Percentiles rank a stretch among this genome's conserved stretches.
phyloP scores from a whole-genome alignment of 2,329 filamentous ascomycete genomes.

The Arthroderma sp. region DNA sequence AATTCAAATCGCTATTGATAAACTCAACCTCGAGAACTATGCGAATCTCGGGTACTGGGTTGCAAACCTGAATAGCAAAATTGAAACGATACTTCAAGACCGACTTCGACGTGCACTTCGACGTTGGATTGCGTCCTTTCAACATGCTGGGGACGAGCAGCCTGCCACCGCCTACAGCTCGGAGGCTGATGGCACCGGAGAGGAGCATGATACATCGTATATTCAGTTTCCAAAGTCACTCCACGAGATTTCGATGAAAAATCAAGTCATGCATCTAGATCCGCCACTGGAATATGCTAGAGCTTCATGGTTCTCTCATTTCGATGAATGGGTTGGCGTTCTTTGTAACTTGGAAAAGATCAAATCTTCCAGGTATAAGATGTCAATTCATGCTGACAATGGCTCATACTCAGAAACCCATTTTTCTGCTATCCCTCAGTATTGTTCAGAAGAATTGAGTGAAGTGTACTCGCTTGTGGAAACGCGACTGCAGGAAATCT shows the following conservation, averaged over 20 bases:
- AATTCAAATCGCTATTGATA: slow-evolving; percentile 87
- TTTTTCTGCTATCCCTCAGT: slow-evolving; percentile 73
- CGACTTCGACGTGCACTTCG: slow-evolving; percentile 75
- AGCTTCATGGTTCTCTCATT: slow-evolving; percentile 82
- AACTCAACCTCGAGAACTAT: slow-evolving; percentile 91
- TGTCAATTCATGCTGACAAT: slow-evolving; percentile 50
- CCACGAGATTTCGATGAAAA: slow-evolving; percentile 93
- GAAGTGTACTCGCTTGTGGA: slow-evolving; percentile 76
- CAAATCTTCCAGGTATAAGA: slow-evolving; percentile 89
- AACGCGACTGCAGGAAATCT: slow-evolving; percentile 65
- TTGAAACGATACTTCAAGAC: slow-evolving; percentile 66
- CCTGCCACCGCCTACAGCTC: slow-evolving; percentile 16
- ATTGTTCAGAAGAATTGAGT: slow-evolving; percentile 67
- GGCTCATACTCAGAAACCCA: slow-evolving; percentile 37
- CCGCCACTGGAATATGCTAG: slow-evolving; percentile 84
- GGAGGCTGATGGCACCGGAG: slow-evolving; percentile 15
- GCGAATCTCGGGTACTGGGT: slow-evolving; percentile 91
- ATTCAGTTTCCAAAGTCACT: slow-evolving; percentile 46
- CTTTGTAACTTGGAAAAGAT: slow-evolving; percentile 89
- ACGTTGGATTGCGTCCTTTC: slow-evolving; percentile 78
- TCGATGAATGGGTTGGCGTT: slow-evolving; percentile 86
- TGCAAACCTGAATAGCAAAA: slow-evolving; percentile 67
- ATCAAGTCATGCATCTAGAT: slow-evolving; percentile 93
- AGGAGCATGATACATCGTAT: slow-evolving; percentile 20
- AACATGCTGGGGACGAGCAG: slow-evolving; percentile 39